Percentiles rank a stretch among this genome's conserved stretches.
Conservation (phyloP, 2,329 filamentous ascomycete genomes). For the Botrytis squamosa region DNA sequence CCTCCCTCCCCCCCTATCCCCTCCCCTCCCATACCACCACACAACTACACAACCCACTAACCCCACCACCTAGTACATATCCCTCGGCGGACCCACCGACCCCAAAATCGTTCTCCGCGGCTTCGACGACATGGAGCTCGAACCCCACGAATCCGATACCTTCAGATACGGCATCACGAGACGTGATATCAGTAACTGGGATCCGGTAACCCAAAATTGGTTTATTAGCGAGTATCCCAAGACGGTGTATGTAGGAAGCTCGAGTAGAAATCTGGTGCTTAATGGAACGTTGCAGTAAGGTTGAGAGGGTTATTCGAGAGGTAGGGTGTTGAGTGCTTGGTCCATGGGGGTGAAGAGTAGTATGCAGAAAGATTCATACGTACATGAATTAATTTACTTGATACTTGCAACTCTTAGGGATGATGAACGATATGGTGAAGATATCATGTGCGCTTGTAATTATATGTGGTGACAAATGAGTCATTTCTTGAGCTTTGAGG, state of each 20-base stretch:
- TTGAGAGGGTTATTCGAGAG: too few species aligned
- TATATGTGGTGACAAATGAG: not conserved
- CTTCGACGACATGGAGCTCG: slow-evolving; percentile 75
- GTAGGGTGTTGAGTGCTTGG: not conserved
- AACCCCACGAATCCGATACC: slow-evolving; percentile 60
- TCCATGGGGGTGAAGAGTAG: too few species aligned
- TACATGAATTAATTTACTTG: not conserved
- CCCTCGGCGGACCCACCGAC: slow-evolving; percentile 75
- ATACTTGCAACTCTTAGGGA: accelerated
- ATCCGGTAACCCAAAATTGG: slow-evolving; percentile 77
- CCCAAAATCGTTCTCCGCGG: slow-evolving; percentile 66
- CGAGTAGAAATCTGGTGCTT: slow-evolving; percentile 31
- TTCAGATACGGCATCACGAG: slow-evolving; percentile 72
- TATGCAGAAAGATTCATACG: too few species aligned
- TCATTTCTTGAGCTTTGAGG: not conserved
- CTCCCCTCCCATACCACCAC: slow-evolving; percentile 38
- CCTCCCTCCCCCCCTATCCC: slow-evolving; percentile 38
- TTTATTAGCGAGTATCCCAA: slow-evolving; percentile 44
- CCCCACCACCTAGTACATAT: slow-evolving; percentile 58
- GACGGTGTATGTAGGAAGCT: slow-evolving; percentile 38
- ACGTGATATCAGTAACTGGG: slow-evolving; percentile 87
- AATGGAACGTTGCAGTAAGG: slow-evolving; percentile 44
- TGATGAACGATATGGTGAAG: not conserved
- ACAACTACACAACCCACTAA: not conserved
- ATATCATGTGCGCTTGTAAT: not conserved